Conservation (phyloP, 208 protist species). For the Trypanosoma avium region DNA sequence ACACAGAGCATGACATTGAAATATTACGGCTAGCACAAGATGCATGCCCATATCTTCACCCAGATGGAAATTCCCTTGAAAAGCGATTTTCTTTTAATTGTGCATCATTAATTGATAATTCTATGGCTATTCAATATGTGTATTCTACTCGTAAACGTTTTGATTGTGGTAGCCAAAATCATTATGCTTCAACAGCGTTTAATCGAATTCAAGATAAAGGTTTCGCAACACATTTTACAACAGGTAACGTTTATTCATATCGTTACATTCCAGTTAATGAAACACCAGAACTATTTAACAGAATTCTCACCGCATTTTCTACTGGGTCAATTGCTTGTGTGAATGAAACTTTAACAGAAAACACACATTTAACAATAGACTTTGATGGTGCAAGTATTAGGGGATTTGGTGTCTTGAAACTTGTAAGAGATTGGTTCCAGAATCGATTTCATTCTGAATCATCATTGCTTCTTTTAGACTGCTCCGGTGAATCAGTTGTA, state of each 20-base stretch:
- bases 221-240: slow-evolving; percentile 67
- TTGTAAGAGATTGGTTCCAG: slow-evolving; percentile 52
- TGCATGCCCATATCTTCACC: slow-evolving; percentile 16
- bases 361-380: slow-evolving; percentile 56
- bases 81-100: slow-evolving; percentile 10
- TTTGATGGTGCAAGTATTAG: slow-evolving; percentile 46
- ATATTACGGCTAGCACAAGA: not conserved
- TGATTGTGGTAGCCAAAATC: slow-evolving; percentile 16
- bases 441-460: slow-evolving; percentile 26
- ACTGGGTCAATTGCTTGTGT: slow-evolving; percentile 36
- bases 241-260: slow-evolving; percentile 52
- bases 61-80: not conserved
- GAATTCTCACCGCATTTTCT: slow-evolving; percentile 45
- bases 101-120: slow-evolving; percentile 9
- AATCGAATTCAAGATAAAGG: slow-evolving; percentile 60
- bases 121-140: not conserved
- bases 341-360: slow-evolving; percentile 60
- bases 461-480: slow-evolving; percentile 43
- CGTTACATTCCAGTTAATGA: slow-evolving; percentile 43
- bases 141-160: not conserved
- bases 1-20: not conserved
- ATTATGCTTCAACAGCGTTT: slow-evolving; percentile 38
- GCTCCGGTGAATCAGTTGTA: slow-evolving; percentile 46
- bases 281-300: slow-evolving; percentile 39
- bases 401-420: slow-evolving; percentile 32